Percentiles rank a stretch among this genome's conserved stretches.
Evolutionary conservation across 2,329 filamentous ascomycete species (phyloP).

Genomic region (Cladobotryum protrusum): DNA sequence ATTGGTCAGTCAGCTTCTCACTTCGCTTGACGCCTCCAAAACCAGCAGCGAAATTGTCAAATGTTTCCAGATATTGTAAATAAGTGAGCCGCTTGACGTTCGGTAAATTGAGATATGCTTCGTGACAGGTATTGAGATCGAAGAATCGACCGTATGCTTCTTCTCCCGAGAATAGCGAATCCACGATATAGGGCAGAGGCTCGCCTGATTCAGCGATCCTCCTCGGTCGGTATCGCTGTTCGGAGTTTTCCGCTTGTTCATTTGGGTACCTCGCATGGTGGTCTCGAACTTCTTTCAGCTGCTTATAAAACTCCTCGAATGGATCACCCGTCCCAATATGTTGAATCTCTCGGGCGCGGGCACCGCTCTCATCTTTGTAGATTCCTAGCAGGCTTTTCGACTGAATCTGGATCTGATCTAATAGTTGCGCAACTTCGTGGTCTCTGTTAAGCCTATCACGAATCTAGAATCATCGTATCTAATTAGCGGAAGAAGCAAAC

Average conservation of each 20-base stretch:
- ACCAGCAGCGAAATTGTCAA: slow-evolving; percentile 77
- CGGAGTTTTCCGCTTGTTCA: slow-evolving; percentile 90
- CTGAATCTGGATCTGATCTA: slow-evolving; percentile 82
- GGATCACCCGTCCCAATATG: slow-evolving; percentile 77
- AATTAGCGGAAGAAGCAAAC: slow-evolving; percentile 10
- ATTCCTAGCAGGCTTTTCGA: slow-evolving; percentile 74
- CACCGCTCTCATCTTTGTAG: slow-evolving; percentile 72
- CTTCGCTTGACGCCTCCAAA: slow-evolving; percentile 66
- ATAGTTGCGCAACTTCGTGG: slow-evolving; percentile 82
- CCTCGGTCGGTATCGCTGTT: slow-evolving; percentile 77
- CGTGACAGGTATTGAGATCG: slow-evolving; percentile 77
- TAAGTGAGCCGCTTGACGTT: slow-evolving; percentile 81
- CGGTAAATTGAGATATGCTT: slow-evolving; percentile 83
- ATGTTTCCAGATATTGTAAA: slow-evolving; percentile 84
- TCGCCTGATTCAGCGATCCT: slow-evolving; percentile 59
- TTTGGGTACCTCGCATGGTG: slow-evolving; percentile 91
- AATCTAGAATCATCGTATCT: slow-evolving; percentile 48
- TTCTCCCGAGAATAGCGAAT: slow-evolving; percentile 92
- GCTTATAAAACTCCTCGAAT: slow-evolving; percentile 86
- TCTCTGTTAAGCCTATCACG: slow-evolving; percentile 85
- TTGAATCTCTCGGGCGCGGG: slow-evolving; percentile 73
- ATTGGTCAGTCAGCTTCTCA: slow-evolving; percentile 87
- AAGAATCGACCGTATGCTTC: slow-evolving; percentile 91
- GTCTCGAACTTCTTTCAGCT: slow-evolving; percentile 72
- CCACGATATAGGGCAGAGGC: slow-evolving; percentile 61